Conservation (phyloP, 306 rosid species). For the Fragaria iinumae region DNA sequence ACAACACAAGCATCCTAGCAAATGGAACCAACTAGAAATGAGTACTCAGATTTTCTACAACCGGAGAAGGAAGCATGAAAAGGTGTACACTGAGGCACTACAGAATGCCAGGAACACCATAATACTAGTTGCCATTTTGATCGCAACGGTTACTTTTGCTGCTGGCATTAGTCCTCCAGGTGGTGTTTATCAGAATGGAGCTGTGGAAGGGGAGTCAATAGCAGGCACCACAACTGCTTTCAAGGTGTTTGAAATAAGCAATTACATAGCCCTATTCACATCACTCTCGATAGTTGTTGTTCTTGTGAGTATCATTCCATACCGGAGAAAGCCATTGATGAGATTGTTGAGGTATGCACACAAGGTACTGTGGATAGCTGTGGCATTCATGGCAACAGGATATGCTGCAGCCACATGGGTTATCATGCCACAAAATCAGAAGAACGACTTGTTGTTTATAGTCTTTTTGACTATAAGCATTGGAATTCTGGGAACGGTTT, state of each 20-base stretch:
- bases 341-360: slow-evolving; percentile 51
- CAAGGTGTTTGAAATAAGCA: slow-evolving; percentile 68
- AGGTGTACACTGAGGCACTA: slow-evolving; percentile 56
- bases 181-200: slow-evolving; percentile 50
- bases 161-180: slow-evolving; percentile 82
- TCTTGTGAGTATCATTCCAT: slow-evolving; percentile 74
- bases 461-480: slow-evolving; percentile 40
- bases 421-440: slow-evolving; percentile 40
- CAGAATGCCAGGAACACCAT: slow-evolving; percentile 76
- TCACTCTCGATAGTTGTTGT: slow-evolving; percentile 61
- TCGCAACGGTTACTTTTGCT: slow-evolving; percentile 77
- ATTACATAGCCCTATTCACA: slow-evolving; percentile 62
- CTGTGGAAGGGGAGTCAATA: slow-evolving; percentile 47
- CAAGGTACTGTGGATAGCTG: slow-evolving; percentile 71
- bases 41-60: slow-evolving; percentile 7
- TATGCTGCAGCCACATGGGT: slow-evolving; percentile 72
- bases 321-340: slow-evolving; percentile 46
- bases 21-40: background rate
- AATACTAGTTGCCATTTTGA: slow-evolving; percentile 59
- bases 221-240: slow-evolving; percentile 48
- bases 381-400: slow-evolving; percentile 61
- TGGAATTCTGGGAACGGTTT: slow-evolving; percentile 53
- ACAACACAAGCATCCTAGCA: slow-evolving; percentile 29
- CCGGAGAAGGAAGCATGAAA: slow-evolving; percentile 24
- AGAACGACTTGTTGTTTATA: slow-evolving; percentile 36